Evolutionary conservation across 2,329 filamentous ascomycete genomes (phyloP).

Genomic region (Apiospora malaysiana): DNA sequence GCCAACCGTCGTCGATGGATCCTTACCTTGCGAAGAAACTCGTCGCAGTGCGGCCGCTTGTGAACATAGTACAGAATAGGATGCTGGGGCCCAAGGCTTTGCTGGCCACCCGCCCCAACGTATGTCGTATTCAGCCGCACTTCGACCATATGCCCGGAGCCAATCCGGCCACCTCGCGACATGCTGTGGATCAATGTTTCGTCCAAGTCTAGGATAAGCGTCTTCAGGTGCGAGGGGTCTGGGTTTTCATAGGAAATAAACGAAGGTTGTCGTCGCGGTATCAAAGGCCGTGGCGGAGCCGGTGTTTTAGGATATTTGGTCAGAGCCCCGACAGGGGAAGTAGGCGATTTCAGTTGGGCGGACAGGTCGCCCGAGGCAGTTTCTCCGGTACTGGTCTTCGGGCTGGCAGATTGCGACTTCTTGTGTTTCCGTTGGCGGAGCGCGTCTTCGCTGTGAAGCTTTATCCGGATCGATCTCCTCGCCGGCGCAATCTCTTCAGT

Average conservation of each 20-base stretch:
- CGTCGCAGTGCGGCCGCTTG: slow-evolving; percentile 95
- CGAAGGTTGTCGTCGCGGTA: slow-evolving; percentile 87
- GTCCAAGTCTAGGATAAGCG: slow-evolving; percentile 91
- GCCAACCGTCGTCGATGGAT: background rate
- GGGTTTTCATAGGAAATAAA: slow-evolving; percentile 71
- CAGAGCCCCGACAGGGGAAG: slow-evolving; percentile 77
- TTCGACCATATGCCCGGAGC: slow-evolving; percentile 98
- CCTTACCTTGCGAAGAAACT: slow-evolving; percentile 83
- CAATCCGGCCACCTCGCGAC: slow-evolving; percentile 94
- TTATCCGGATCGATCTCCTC: slow-evolving; percentile 87
- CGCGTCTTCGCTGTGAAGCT: slow-evolving; percentile 79
- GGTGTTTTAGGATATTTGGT: slow-evolving; percentile 92
- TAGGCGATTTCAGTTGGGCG: slow-evolving; percentile 90
- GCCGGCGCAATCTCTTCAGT: slow-evolving; percentile 70
- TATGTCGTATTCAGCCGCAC: slow-evolving; percentile 82
- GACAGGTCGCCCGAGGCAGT: slow-evolving; percentile 60
- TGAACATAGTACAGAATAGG: slow-evolving; percentile 99
- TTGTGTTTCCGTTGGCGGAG: slow-evolving; percentile 75
- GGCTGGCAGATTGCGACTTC: slow-evolving; percentile 60
- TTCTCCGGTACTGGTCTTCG: slow-evolving; percentile 47
- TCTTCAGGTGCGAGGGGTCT: slow-evolving; percentile 76
- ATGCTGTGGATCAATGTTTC: slow-evolving; percentile 98
- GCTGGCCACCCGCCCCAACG: slow-evolving; percentile 69
- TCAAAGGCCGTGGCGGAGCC: slow-evolving; percentile 85
- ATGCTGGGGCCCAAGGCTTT: slow-evolving; percentile 80